Base-by-base conservation (phyloP, 148 eudicot species). In the Camellia sinensis region DNA sequence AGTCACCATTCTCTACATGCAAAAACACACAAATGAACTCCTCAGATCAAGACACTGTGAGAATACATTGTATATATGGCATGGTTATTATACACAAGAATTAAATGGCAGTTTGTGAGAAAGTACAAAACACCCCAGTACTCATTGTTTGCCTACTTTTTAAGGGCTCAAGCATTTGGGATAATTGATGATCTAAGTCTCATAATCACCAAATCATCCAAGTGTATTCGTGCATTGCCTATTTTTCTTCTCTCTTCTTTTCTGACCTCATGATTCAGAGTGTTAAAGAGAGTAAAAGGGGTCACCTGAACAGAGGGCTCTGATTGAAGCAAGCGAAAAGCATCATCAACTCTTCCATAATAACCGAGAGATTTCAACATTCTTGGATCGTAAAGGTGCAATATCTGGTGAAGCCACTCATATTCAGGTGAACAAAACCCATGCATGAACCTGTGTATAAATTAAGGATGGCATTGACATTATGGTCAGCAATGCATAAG, bases 251-350 rank as follows among this genome's bases (percentile, higher is more conserved):
- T 29, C 37, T 29, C 37, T 29, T 29, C 37, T 29, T 29, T 29
- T 29, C 37, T 29, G 37, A 29, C 37, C 37, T 29, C 37, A 29
- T 29, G 37, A 29, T 29, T 29, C 37, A 29, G 37, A 29, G 37
- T 29, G 37, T 48, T 48, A 48, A 48, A 48, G 1, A 66, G 5
- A n/a, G 3, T 2, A 40, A 4, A 18, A 67, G 48, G 18, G 60
- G 14, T 48, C 65, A 90, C 91, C 90, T 77, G 88, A 78, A 91
- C 66, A 56, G 87, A 76, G 6, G 87, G 86, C 1, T 87, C 86
- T 13, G 80, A 78, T 78, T 86, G 84, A 59, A 91, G 80, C 82
- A 89, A 72, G 61, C 46, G 80, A 72, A 86, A 83, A 66, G 90
- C 92, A 83, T 87, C 91, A 45, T 43, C 69, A 13, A 91, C 83